These are phyloP conservation scores for Cystobasidiaceae sp. DNA, from an alignment of 1,284 basidiomycete species.

Conservation along the genomic window DNA sequence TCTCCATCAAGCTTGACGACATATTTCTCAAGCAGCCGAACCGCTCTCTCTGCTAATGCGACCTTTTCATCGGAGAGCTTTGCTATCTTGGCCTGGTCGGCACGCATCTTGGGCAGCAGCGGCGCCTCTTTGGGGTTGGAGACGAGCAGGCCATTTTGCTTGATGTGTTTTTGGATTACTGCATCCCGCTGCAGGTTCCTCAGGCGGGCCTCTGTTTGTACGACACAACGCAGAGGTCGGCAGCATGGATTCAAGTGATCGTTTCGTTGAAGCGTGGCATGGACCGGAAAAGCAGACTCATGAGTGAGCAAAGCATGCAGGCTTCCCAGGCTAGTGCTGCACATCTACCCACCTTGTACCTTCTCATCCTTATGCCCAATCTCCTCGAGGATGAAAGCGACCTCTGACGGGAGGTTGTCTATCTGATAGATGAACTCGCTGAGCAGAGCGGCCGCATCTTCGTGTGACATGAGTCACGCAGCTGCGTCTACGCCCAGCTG, in stretches of 20 bases:
- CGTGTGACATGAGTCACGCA: constrained; percentile 32
- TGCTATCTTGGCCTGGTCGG: constrained; percentile 37
- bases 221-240: neutral
- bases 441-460: constrained; percentile 40
- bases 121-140: constrained; percentile 32
- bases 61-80: constrained; percentile 40
- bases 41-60: constrained; percentile 39
- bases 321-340: constrained; percentile 8
- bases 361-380: constrained; percentile 41
- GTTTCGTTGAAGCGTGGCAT: no score
- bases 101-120: constrained; percentile 31
- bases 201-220: constrained; percentile 26
- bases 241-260: no score
- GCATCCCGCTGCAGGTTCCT: constrained; percentile 24
- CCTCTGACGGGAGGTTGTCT: constrained; percentile 43
- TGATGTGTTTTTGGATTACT: constrained; percentile 29
- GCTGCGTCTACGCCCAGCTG: no score
- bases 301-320: constrained; percentile 18
- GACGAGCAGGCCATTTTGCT: constrained; percentile 23
- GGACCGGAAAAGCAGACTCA: no score
- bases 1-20: constrained; percentile 23
- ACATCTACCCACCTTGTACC: constrained; percentile 35
- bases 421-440: constrained; percentile 41
- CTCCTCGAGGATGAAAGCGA: constrained; percentile 41
- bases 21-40: constrained; percentile 36